Percentiles rank a stretch among this genome's conserved stretches.
phyloP scores from a whole-genome alignment of 257 asterid species.

The Striga asiatica region DNA sequence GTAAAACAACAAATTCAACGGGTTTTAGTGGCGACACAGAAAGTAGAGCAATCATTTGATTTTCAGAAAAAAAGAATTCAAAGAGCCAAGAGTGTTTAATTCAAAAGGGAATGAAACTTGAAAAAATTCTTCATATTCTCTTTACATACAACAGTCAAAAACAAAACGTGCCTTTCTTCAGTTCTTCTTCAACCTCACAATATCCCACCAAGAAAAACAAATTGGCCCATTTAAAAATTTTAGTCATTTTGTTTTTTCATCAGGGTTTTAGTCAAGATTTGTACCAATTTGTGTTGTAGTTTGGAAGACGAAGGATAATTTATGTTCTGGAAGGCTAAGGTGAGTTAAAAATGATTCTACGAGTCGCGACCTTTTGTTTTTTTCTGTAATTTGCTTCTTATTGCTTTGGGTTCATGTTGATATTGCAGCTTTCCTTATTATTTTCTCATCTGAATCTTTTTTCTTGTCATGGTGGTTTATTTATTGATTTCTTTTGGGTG shows the following conservation, averaged over 20 bases:
- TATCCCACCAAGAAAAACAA: slow-evolving; percentile 18
- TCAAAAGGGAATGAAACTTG: neutral
- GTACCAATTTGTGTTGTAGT: slow-evolving; percentile 25
- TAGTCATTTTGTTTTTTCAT: slow-evolving; percentile 18
- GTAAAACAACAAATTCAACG: too few species aligned
- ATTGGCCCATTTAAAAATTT: neutral
- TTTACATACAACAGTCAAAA: neutral
- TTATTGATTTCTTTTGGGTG: neutral
- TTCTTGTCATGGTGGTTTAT: neutral
- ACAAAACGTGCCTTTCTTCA: slow-evolving; percentile 15
- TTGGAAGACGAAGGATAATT: slow-evolving; percentile 15
- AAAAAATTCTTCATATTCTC: slow-evolving; percentile 15
- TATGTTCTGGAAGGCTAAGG: slow-evolving; percentile 13
- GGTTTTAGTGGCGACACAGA: too few species aligned
- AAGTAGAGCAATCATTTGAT: too few species aligned
- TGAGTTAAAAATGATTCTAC: slow-evolving; percentile 14
- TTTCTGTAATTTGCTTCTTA: neutral
- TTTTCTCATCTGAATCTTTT: neutral
- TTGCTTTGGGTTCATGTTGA: neutral
- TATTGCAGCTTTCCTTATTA: slow-evolving; percentile 6
- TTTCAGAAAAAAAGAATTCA: too few species aligned
- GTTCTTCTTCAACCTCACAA: slow-evolving; percentile 8
- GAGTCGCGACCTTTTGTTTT: neutral
- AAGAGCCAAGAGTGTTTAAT: neutral
- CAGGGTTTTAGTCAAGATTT: slow-evolving; percentile 28